Evolutionary conservation across 2,329 filamentous ascomycete species (phyloP), one percentile per base, ranked within the genome.

Genomic region (Colletotrichum sp.): DNA sequence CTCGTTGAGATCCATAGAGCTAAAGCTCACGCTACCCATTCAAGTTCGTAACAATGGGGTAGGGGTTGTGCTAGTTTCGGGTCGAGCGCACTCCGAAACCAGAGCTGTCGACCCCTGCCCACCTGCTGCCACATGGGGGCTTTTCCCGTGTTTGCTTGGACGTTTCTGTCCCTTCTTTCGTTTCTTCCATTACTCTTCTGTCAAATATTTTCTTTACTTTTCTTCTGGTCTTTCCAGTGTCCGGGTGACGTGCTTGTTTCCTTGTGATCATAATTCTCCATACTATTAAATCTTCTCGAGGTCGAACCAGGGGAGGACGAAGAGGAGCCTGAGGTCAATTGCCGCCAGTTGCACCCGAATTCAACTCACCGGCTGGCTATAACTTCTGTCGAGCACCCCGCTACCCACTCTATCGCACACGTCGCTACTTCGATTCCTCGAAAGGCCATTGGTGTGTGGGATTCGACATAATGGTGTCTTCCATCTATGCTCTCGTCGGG

Each of bases 401-500:
- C 10, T 63, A 52, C n/a, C 28, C 18, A 9, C 12, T 39, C 34
- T 5, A 39, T 28, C 32, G 10, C 13, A 21, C n/a, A 15, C 13
- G 10, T 4, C 21, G 13, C 15, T 18, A 16, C 30, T 15, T 52
- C 44, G 44, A 24, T 12, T 21, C 44, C n/a, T 52, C n/a, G 6
- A 13, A 13, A 52, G 39, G 26, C 26, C 15, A 12, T 12, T 26
- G 15, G 18, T 7, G 59, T 16, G 10, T 10, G 18, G 6, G 1
- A 30, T 7, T 16, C 26, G 28, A n/a, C 71, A 70, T 44, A 16
- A 87, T 85, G 83, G 81, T 87, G 78, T 84, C 84, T 21, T 82
- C 85, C 4, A 28, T 88, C 21, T 77, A 84, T 66, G 74, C 85
- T 36, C 79, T 87, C 34, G 68, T 84, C 16, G 83, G 80, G 69